Base-by-base conservation (phyloP, 2,329 filamentous ascomycete species). In the Trichoderma cornu-damae region DNA sequence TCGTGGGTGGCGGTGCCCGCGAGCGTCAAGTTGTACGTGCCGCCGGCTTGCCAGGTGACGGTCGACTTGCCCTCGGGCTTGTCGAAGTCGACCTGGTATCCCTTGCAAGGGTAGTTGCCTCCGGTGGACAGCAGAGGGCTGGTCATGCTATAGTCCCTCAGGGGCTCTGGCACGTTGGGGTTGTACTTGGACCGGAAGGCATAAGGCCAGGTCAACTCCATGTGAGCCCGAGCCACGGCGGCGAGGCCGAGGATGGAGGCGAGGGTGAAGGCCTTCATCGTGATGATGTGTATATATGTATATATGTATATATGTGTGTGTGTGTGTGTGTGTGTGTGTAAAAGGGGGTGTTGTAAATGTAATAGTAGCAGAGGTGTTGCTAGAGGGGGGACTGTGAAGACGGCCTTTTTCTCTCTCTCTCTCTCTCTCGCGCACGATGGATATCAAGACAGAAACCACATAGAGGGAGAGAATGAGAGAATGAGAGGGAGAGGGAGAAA, bases 81-180 rank as follows among this genome's bases (percentile, higher is more conserved):
- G 64, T 75, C 78, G 35, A 80, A 62, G 52, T 78, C 72, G 56
- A 67, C 40, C 5, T 79, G 74, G 65, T 76, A 76, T 59, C 84
- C 82, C 75, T 91, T 90, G 79, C 88, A 93, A 1, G 88, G 85
- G 66, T 83, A 92, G 70, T 90, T 80, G 50, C 79, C 77, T 32
- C 85, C 85, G 59, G 77, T 75, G n/a, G 75, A 65, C 1, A 70
- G 67, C 38, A 92, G 77, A 1, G 89, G 88, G 12, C 77, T 79
- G 35, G 84, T 88, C 73, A 89, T 88, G 63, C 80, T 81, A 73
- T 87, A 89, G 72, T 90, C 87, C 66, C 83, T 79, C 56, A 78
- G 69, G 46, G 53, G 67, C 62, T 75, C 69, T 11, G 51, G 46
- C 24, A 75, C 73, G 70, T 81, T 81, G 30, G 75, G 73, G 70